Percentiles rank a stretch among this genome's conserved stretches.
Conservation (phyloP, 2,329 filamentous ascomycete species). For the Gaeumannomyces sp. region DNA sequence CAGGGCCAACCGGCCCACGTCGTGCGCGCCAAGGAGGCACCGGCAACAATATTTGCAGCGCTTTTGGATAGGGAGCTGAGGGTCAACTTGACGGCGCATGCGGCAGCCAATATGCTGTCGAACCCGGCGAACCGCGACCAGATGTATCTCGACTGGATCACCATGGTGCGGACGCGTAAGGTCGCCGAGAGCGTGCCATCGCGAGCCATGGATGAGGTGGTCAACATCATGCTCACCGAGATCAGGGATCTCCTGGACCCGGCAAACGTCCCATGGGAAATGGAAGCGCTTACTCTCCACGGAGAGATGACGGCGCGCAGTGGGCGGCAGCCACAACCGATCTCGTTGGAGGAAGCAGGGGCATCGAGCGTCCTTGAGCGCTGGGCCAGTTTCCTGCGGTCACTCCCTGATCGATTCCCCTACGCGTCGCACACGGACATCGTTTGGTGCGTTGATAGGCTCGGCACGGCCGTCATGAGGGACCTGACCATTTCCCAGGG, state of each 20-base stretch:
- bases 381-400: conserved; percentile 68
- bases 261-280: conserved; percentile 56
- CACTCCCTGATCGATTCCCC: conserved; percentile 64
- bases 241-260: conserved; percentile 67
- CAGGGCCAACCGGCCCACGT: conserved; percentile 80
- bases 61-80: conserved; percentile 80
- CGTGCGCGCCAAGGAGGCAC: conserved; percentile 77
- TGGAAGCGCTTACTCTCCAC: conserved; percentile 56
- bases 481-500: conserved; percentile 75
- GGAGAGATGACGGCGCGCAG: conserved; percentile 48
- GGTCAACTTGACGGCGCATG: conserved; percentile 90
- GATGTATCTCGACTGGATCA: conserved; percentile 92
- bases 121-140: conserved; percentile 84
- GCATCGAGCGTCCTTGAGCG: conserved; percentile 68
- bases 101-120: conserved; percentile 86
- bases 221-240: conserved; percentile 56
- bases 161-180: conserved; percentile 55
- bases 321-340: conserved; percentile 34
- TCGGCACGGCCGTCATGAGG: conserved; percentile 71
- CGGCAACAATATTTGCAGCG: conserved; percentile 81
- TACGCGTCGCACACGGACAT: conserved; percentile 67
- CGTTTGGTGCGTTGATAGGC: conserved; percentile 67
- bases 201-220: conserved; percentile 59
- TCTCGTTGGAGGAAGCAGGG: conserved; percentile 30
- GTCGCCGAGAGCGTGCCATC: conserved; percentile 58